These are phyloP conservation scores for Malassezia equina DNA, from an alignment of 1,284 basidiomycete species.

Conservation along the genomic window DNA sequence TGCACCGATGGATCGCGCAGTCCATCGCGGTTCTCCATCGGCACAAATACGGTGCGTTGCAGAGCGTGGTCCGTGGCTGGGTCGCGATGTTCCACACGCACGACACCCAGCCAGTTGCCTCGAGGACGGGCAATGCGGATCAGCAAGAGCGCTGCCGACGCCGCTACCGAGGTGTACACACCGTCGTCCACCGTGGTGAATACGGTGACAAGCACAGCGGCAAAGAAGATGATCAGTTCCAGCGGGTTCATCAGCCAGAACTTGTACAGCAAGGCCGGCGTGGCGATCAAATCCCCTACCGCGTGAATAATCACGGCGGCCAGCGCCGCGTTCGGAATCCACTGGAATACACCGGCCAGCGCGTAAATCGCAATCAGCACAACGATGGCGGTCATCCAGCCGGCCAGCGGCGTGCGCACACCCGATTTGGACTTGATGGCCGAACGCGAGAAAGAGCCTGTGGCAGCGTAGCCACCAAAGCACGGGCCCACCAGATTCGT, in stretches of 20 bases:
- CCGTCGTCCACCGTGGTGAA: conserved; percentile 67
- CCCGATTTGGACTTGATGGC: conserved; percentile 92
- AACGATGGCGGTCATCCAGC: conserved; percentile 73
- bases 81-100: conserved; percentile 50
- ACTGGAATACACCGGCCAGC: conserved; percentile 52
- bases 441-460: conserved; percentile 93
- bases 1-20: conserved; percentile 63
- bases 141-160: conserved; percentile 73
- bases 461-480: conserved; percentile 88
- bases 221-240: conserved; percentile 81
- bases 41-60: conserved; percentile 64
- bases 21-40: conserved; percentile 55
- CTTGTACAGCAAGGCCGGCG: conserved; percentile 72
- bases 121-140: conserved; percentile 82
- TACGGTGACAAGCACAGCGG: conserved; percentile 71
- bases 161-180: conserved; percentile 77
- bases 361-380: conserved; percentile 91
- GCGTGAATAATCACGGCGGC: conserved; percentile 86
- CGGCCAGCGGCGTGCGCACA: conserved; percentile 84
- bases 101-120: conserved; percentile 79
- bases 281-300: conserved; percentile 79
- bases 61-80: conserved; percentile 10
- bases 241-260: conserved; percentile 91
- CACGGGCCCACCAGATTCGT: conserved; percentile 57
- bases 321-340: conserved; percentile 56